These are phyloP conservation scores for Scutellaria galericulata DNA, from an alignment of 257 asterid genomes.

Conservation along the genomic window DNA sequence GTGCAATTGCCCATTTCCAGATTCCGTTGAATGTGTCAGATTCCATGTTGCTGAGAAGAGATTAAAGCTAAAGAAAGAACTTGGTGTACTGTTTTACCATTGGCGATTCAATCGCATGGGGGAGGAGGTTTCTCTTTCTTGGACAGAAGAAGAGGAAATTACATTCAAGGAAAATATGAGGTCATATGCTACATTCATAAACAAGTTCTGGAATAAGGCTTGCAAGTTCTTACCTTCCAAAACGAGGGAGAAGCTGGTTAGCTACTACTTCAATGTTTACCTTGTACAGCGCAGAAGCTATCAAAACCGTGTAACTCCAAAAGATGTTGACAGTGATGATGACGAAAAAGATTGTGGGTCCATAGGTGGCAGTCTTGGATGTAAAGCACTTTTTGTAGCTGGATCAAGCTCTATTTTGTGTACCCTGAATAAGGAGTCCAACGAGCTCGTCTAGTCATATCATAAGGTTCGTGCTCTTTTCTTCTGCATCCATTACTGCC, in stretches of 20 bases:
- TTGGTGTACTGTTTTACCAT: conserved; percentile 49
- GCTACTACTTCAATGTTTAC: conserved; percentile 80
- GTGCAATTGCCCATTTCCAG: conserved; percentile 57
- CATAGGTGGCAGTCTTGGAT: conserved; percentile 70
- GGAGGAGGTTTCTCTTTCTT: conserved; percentile 86
- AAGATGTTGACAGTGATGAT: conserved; percentile 79
- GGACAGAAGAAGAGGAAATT: conserved; percentile 69
- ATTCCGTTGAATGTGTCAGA: conserved; percentile 67
- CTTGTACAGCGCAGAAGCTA: conserved; percentile 66
- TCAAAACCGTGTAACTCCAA: conserved; percentile 76
- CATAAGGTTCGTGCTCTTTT: conserved; percentile 20
- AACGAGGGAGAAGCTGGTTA: conserved; percentile 57
- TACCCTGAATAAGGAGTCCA: conserved; percentile 52
- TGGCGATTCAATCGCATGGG: conserved; percentile 83
- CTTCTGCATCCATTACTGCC: conserved; percentile 6
- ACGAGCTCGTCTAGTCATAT: conserved; percentile 48
- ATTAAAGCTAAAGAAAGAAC: conserved; percentile 55
- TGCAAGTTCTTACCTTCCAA: conserved; percentile 52
- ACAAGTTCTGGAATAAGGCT: conserved; percentile 55
- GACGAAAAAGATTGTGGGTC: conserved; percentile 70
- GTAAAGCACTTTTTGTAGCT: conserved; percentile 48
- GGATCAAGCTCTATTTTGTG: conserved; percentile 46
- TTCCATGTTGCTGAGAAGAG: conserved; percentile 78
- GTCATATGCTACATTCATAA: conserved; percentile 34
- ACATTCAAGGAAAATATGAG: conserved; percentile 58